Evolutionary conservation across 176 grass and related monocot species (phyloP), one percentile per base, ranked within the genome.

Genomic region (Oryza nivara): DNA sequence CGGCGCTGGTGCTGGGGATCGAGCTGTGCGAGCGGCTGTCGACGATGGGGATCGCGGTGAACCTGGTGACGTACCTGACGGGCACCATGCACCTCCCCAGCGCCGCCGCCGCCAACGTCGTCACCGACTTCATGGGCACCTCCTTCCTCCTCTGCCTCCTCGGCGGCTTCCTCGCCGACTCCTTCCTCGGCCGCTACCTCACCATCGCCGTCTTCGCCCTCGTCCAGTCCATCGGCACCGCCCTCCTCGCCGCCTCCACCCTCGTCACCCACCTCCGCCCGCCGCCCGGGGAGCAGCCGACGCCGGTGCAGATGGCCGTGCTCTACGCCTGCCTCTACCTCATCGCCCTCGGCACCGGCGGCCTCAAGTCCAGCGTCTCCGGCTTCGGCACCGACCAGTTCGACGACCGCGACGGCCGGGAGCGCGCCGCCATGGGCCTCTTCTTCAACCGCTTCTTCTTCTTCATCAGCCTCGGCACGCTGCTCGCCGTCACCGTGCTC

Each of bases 11-110:
- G 3, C 90, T 97, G 79, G 95, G 88, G 20, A 94, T 97, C 70
- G 95, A 97, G 83, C 86, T 97, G 13, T 89, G 88, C 70, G 95
- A 97, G 95, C 88, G 95, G 73, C 85, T 97, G 40, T 87, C 95
- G 7, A 97, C 95, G 6, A 97, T 97, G 95, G 95, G 92, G 61
- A 97, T 97, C 40, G 95, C 95, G 3, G 95, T 97, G 28, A 97
- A 97, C 75, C 80, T 94, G 13, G 92, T 97, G 48, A 97, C 95
- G 0, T 97, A 97, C 70, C 87, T 97, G 60, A 89, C 85, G 4
- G 84, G 66, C 38, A 94, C 95, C 15, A 94, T 97, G 95, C 95
- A 97, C 71, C 88, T 97, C 66, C 86, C 95, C 20, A 94, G 95
- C 35, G 92, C 95, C 7, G 81, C 70, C 0, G 90, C 95, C 11